phyloP scores from a whole-genome alignment of 257 asterid genomes.

The Scutellaria barbata region DNA sequence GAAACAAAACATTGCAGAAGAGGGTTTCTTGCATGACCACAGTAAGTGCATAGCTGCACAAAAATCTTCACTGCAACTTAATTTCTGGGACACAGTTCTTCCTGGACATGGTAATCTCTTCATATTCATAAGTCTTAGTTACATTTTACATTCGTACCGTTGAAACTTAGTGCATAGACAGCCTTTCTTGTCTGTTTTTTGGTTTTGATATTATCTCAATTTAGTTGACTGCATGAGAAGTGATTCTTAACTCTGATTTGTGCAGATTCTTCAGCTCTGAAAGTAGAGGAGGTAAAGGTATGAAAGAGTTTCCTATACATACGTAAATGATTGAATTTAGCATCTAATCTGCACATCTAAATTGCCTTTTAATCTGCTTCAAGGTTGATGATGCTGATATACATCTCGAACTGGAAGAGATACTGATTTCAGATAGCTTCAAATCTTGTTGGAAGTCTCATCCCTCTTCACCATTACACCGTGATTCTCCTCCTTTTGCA shows the following conservation, averaged over 20 bases:
- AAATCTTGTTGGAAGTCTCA: constrained; percentile 50
- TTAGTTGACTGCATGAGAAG: neutral
- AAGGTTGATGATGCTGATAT: constrained; percentile 39
- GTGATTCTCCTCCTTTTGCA: constrained; percentile 35
- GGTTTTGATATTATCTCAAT: neutral
- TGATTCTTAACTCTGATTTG: neutral
- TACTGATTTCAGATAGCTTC: constrained; percentile 46
- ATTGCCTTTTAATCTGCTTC: constrained; percentile 12
- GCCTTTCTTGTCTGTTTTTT: neutral
- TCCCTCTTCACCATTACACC: constrained; percentile 49
- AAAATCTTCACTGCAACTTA: constrained; percentile 26
- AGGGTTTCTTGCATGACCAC: constrained; percentile 72
- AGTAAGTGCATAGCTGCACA: constrained; percentile 68
- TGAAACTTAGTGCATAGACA: neutral
- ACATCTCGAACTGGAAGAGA: constrained; percentile 43
- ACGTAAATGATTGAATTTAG: neutral
- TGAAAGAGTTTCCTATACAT: constrained; percentile 11
- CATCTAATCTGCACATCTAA: neutral
- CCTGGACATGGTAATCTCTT: constrained; percentile 65
- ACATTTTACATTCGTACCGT: constrained; percentile 5
- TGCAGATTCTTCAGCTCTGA: constrained; percentile 39
- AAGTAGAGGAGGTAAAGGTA: constrained; percentile 37
- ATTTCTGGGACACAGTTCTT: constrained; percentile 61
- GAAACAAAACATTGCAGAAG: constrained; percentile 52
- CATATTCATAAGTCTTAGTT: constrained; percentile 13